Conservation (phyloP, 2,329 filamentous ascomycete genomes). For the Neonectria sp. region DNA sequence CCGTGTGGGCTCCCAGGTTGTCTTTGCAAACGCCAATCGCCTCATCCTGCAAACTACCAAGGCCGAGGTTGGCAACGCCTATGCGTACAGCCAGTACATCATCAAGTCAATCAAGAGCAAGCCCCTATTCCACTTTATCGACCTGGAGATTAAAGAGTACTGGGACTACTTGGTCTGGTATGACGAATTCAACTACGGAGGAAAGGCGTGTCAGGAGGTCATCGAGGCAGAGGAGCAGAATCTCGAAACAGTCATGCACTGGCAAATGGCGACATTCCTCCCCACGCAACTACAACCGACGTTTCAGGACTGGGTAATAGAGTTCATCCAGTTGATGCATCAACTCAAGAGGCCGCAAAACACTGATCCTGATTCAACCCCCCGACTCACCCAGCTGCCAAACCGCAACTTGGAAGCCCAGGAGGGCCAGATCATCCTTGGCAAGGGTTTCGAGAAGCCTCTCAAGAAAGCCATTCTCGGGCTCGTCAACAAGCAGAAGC, state of each 20-base stretch:
- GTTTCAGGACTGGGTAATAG: conserved; percentile 94
- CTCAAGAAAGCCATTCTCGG: conserved; percentile 89
- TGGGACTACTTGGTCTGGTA: conserved; percentile 99
- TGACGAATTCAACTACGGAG: conserved; percentile 98
- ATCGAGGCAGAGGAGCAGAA: conserved; percentile 80
- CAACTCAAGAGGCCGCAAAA: conserved; percentile 79
- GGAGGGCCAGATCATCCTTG: conserved; percentile 77
- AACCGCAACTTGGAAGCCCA: conserved; percentile 72
- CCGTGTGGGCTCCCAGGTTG: conserved; percentile 92
- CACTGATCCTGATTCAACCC: conserved; percentile 66
- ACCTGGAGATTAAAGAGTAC: conserved; percentile 97
- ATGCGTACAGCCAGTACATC: conserved; percentile 97
- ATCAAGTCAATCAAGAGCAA: conserved; percentile 97
- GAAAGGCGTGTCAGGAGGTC: conserved; percentile 89
- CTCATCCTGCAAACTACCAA: conserved; percentile 96
- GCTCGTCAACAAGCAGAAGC: conserved; percentile 88
- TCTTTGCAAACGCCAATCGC: conserved; percentile 94
- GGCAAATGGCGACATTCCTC: conserved; percentile 94
- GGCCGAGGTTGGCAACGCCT: conserved; percentile 95
- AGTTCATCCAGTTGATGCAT: conserved; percentile 97
- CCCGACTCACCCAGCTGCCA: conserved; percentile 71
- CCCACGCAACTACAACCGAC: conserved; percentile 84
- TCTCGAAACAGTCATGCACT: conserved; percentile 96
- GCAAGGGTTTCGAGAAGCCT: conserved; percentile 89
- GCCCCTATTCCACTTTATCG: conserved; percentile 96